Percentiles rank a stretch among this genome's conserved stretches.
phyloP scores from a whole-genome alignment of 2,329 filamentous ascomycete species.

The Fusarium solani-melongenae region DNA sequence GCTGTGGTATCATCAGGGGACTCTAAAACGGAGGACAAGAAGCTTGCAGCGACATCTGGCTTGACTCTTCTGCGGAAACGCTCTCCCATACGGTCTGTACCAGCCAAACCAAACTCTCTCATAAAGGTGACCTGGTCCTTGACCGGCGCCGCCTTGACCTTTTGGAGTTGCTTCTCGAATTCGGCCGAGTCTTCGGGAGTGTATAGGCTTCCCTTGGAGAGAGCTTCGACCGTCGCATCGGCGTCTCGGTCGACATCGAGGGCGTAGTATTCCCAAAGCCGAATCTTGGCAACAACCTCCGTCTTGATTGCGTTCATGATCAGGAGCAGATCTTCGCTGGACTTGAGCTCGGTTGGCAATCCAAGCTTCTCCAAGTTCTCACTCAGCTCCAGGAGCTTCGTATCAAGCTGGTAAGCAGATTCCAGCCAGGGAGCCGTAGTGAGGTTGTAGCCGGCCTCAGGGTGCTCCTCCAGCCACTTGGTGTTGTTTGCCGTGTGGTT shows the following conservation, averaged over 20 bases:
- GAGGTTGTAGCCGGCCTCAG: constrained; percentile 94
- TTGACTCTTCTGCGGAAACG: constrained; percentile 80
- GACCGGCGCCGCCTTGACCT: constrained; percentile 58
- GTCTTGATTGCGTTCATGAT: constrained; percentile 89
- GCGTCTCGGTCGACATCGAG: constrained; percentile 81
- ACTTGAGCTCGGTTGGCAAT: constrained; percentile 79
- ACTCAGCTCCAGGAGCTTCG: constrained; percentile 78
- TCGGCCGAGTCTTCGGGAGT: constrained; percentile 59
- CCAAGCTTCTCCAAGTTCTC: constrained; percentile 75
- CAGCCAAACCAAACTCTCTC: constrained; percentile 74
- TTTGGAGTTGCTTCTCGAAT: constrained; percentile 54
- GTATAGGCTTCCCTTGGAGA: constrained; percentile 70
- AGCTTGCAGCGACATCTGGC: constrained; percentile 73
- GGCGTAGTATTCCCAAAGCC: constrained; percentile 94
- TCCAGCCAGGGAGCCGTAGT: constrained; percentile 85
- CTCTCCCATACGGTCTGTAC: constrained; percentile 80
- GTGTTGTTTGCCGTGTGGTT: constrained; percentile 98
- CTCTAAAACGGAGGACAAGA: constrained; percentile 60
- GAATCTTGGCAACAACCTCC: constrained; percentile 79
- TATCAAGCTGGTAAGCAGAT: constrained; percentile 71
- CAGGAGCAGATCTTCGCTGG: constrained; percentile 76
- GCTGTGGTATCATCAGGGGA: constrained; percentile 69
- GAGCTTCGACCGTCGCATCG: constrained; percentile 75
- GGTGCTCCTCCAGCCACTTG: constrained; percentile 92
- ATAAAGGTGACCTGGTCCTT: constrained; percentile 71